Evolutionary conservation across 257 asterid genomes (phyloP).

Genomic region (Nicotiana benthamiana): DNA sequence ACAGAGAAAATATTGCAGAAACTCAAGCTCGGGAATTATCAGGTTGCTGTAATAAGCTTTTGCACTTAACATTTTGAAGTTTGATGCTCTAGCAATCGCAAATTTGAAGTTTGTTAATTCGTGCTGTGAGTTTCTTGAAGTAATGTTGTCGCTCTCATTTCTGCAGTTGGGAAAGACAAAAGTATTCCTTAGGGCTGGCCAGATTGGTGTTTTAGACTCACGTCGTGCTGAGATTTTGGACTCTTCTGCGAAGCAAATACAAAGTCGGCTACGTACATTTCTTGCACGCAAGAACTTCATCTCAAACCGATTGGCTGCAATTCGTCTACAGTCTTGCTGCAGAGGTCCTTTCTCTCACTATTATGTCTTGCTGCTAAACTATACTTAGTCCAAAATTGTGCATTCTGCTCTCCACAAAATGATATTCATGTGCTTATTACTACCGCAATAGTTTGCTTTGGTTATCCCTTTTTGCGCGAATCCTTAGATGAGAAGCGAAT

Average conservation of each 20-base stretch:
- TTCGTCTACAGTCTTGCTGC: constrained; percentile 75
- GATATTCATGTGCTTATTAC: not conserved
- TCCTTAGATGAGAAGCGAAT: not conserved
- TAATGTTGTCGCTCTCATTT: constrained; percentile 10
- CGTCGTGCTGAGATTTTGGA: constrained; percentile 89
- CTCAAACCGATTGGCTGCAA: constrained; percentile 49
- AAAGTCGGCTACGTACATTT: constrained; percentile 63
- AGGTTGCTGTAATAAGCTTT: constrained; percentile 46
- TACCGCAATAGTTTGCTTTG: not conserved
- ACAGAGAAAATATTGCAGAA: constrained; percentile 81
- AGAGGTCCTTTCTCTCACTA: constrained; percentile 52
- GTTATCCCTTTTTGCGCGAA: not conserved
- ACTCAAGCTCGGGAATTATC: constrained; percentile 75
- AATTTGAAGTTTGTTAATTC: constrained; percentile 3
- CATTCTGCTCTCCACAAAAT: not conserved
- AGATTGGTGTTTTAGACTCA: constrained; percentile 80
- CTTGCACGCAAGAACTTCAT: constrained; percentile 60
- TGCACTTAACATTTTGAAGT: not conserved
- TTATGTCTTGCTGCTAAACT: not conserved
- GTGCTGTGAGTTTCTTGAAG: constrained; percentile 2
- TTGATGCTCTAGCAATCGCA: constrained; percentile 6
- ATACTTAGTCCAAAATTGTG: not conserved
- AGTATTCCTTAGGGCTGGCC: constrained; percentile 96
- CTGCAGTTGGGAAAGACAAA: constrained; percentile 85
- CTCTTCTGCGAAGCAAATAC: constrained; percentile 77